Evolutionary conservation across 2,329 filamentous ascomycete genomes (phyloP), one percentile per base, ranked within the genome.

Genomic region (Didymella pinodella): DNA sequence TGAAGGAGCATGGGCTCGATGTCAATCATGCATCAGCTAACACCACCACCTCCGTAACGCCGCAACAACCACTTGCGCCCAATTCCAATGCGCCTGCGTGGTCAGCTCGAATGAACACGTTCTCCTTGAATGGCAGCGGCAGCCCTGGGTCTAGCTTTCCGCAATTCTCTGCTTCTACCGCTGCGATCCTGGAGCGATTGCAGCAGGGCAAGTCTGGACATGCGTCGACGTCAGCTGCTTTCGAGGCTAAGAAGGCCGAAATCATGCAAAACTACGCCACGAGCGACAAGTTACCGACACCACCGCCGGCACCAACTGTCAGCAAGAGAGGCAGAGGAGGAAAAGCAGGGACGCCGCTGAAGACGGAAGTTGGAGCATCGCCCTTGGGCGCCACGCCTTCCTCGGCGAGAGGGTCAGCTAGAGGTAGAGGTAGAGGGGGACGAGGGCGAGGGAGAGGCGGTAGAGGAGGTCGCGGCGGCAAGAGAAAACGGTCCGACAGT

Each of bases 181-280:
- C 78, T 16, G 77, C 79, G 32, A 79, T 80, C 44, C 67, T 80
- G 7, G 76, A 78, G 61, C 66, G 77, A 34, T 57, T 77, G 20
- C 72, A 75, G 49, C 75, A 75, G 28, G 77, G 73, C 57, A 62
- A 56, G 29, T 65, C 68, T 36, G 73, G 73, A 18, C 69, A 71
- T 64, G 65, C 71, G 31, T 71, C 73, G 29, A 75, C 76, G 3
- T 76, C 75, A 18, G 75, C 78, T 26, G 79, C 75, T 20, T 81
- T 78, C 65, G 79, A 82, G 63, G 79, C 80, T 16, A 81, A 81
- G 60, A 75, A 78, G 49, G 78, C 80, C 57, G 77, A 80, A 59
- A 76, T 82, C 14, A 68, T 82, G 59, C 77, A 79, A 64, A 78
- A 69, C 57, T 81, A 81, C 71, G 73, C 77, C 32, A 82, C 78